Base-by-base conservation (phyloP, 768 basidiomycete genomes). In the Asterophora lycoperdoides region DNA sequence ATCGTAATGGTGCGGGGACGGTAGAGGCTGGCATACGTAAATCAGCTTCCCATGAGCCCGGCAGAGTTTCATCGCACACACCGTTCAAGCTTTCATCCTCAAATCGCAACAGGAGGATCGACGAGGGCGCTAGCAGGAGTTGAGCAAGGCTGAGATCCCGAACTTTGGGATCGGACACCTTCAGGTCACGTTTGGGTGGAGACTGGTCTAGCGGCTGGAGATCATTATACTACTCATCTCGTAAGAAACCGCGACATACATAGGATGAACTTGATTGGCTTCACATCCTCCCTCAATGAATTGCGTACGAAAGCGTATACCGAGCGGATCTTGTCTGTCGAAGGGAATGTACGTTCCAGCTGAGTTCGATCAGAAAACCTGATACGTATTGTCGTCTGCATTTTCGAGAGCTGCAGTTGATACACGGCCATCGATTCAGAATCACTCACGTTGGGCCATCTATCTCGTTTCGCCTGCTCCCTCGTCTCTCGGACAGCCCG, bases 221-320 rank as follows among this genome's bases (percentile, higher is more conserved):
- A 45, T 3, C 33, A 43, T 40, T 6, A n/a, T 7, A 28, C 42
- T 4, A 33, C 8, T 20, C 30, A 26, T 13, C 46, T 1, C 29
- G 76, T 83, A 44, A 57, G 36, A 15, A 23, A 6, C 3, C 15
- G 34, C 15, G 17, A 8, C 54, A n/a, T 36, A 93, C 92, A 94
- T 33, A 95, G 73, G 33, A 92, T 74, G 59, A 93, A 95, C 58
- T 91, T 90, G 66, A 80, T 79, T 3, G 83, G 75, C 62, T 88
- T 82, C 38, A 83, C 80, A 52, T 91, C 88, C 48, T 89, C 86
- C 36, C 80, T 70, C 29, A 95, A 69, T 17, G 80, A 78, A 28
- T 73, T 68, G 29, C 85, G 78, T 44, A 93, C 89, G 54, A 93
- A 93, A 8, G 86, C 88, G 62, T 95, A 94, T 8, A 95, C 80